Evolutionary conservation across 257 asterid genomes (phyloP), one percentile per base, ranked within the genome.

Genomic region (Cordia subcordata): DNA sequence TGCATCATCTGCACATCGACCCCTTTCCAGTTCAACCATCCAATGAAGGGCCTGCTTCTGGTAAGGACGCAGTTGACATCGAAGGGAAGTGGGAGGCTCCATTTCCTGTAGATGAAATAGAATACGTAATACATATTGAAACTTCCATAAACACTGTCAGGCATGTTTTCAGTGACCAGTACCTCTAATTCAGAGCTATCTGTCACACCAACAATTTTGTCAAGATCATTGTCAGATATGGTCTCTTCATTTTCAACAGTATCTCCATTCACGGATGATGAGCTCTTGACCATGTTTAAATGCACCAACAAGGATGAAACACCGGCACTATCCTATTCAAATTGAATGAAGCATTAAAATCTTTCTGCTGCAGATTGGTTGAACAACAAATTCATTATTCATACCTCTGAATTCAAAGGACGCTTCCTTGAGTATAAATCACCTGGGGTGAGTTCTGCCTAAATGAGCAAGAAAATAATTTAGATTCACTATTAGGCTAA

Each of bases 1-100:
- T 58, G 93, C 99, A 58, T 81, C 91, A 72, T 86, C 89, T 53
- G 51, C 54, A 69, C 76, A 59, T 62, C 70, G 75, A 53, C 94
- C 93, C 67, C 81, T 83, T 85, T 88, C 99, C 72, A 86, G 79
- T 38, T 84, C 86, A 64, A 77, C 58, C 99, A 92, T 92, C 97
- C 97, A 92, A 71, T 74, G 70, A 68, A 92, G 95, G 66, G 99
- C 97, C 88, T 92, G 97, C 80, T 88, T 92, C 81, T 92, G 99
- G 86, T 92, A 92, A 57, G 96, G 85, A 56, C 95, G 94, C 68
- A 92, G 90, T 49, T 81, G 87, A 51, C 99, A 92, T 64, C 82
- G 79, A 76, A 92, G 85, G 51, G 85, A 75, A 70, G 82, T 68
- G 56, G 99, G 96, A 53, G 97, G 91, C 64, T 88, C 99, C 91